Evolutionary conservation across 2,329 filamentous ascomycete genomes (phyloP), one percentile per base, ranked within the genome.

Genomic region (Emergomyces africanus): DNA sequence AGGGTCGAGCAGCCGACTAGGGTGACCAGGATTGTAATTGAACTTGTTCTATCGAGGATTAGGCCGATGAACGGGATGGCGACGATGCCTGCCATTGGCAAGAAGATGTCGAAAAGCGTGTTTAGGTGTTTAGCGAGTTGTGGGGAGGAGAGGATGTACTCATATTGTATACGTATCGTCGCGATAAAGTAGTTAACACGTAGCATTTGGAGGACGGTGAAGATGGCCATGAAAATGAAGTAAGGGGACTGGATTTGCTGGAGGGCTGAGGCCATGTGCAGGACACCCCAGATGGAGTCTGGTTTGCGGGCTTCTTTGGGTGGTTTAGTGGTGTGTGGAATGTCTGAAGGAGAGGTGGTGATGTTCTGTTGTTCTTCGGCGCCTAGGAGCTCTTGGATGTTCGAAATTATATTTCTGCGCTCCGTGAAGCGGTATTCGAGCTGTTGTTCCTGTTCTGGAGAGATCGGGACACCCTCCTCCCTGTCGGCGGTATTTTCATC

Each of bases 121-220:
- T 95, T 95, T 68, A 96, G 80, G 59, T 80, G 75, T 5, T 84
- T 79, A 0, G 89, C 89, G 62, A 79, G 77, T 0, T 75, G 70
- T 61, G 78, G 76, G 9, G 83, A 83, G 48, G 79, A 78, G 18
- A 96, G 81, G 58, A 96, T 81, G 65, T 85, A 86, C 37, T 85
- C 81, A 73, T 96, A 96, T 71, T 96, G 91, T 0, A 84, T 78
- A 5, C 86, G 80, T 63, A 94, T 86, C 0, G 89, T 94, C 5
- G 89, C 87, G 60, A 95, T 89, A 70, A 94, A 92, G 77, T 88
- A 94, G 75, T 95, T 95, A 79, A 94, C 92, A 35, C 86, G 79
- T 8, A 83, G 84, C 83, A 87, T 87, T 72, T 87, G 84, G 50
- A 87, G 73, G 39, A 86, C 78, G 59, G 88, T 94, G 68, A 95